Base-by-base conservation (phyloP, 192 early-diverging fungal genomes). In the Umbelopsis sp. region DNA sequence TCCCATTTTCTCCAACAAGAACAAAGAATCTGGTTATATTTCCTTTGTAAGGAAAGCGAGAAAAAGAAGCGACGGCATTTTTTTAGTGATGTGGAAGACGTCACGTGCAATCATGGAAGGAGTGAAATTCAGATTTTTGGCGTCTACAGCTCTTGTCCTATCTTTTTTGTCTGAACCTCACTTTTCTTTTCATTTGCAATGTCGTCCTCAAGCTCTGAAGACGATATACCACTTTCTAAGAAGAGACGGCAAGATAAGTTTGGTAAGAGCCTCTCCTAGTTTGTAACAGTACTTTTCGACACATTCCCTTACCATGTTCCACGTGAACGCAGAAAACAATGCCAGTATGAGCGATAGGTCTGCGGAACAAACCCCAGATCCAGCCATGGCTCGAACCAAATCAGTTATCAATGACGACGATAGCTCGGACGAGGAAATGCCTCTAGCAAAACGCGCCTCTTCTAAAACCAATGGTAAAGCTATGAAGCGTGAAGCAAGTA, bases 391-490 rank as follows among this genome's bases (percentile, higher is more conserved):
- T 53, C 25, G 46, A 22, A 65, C 71, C 8, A 49, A 66, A 37
- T 51, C 75, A 7, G 37, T 45, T 16, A 50, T 68, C 33, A 27
- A 49, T 37, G 67, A 75, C 46, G 71, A 78, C 72, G 76, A 71
- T 46, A 72, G 71, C 45, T 74, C 72, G 11, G 84, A 85, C 33
- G 82, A 84, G 22, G 84, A 85, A 50, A 74, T 58, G 9, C 84
- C 84, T n/a, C 61, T 85, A 18, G 61, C 68, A 4, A 79, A 77
- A 61, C 78, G 81, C 50, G 73, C 74, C 27, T 55, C 73, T 68
- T 53, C 74, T 4, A 64, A 71, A 1, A 49, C 68, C 22, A 69
- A 70, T 46, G 71, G 69, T 46, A 72, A 72, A 45, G 67, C 70
- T 20, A 75, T 68, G 68, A 82, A 82, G 73, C 72, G 79, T 18